Evolutionary conservation across 495 filamentous ascomycete species (phyloP).

Genomic region (Daldinia childiae): DNA sequence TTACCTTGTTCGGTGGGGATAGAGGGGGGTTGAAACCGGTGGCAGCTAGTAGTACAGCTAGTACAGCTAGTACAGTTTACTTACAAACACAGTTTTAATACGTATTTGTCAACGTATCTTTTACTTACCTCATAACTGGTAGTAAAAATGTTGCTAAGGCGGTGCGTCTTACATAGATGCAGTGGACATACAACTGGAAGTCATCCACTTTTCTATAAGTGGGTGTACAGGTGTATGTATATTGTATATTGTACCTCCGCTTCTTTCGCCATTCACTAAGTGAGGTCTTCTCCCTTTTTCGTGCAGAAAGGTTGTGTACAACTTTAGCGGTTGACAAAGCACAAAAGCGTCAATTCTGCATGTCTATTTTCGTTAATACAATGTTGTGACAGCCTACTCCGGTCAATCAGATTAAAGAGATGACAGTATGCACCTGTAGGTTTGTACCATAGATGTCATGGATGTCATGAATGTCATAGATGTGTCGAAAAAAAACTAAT

Average conservation of each 20-base stretch:
- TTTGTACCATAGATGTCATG: neutral
- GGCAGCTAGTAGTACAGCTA: neutral
- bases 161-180: conserved; percentile 6
- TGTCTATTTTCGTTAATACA: conserved; percentile 30
- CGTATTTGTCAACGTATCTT: neutral
- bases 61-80: too few species aligned
- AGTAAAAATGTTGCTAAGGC: neutral
- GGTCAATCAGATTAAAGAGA: conserved; percentile 26
- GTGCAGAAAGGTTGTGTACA: conserved; percentile 30
- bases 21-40: conserved; percentile 15
- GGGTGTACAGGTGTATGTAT: too few species aligned
- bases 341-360: conserved; percentile 19
- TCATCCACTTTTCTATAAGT: conserved; percentile 1
- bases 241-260: neutral
- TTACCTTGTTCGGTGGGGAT: conserved; percentile 20
- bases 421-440: conserved; percentile 3
- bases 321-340: conserved; percentile 9
- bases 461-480: neutral
- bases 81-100: neutral
- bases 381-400: conserved; percentile 29
- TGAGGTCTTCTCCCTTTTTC: conserved; percentile 32
- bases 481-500: neutral
- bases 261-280: neutral
- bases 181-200: conserved; percentile 6
- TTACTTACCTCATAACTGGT: conserved; percentile 22